These are phyloP conservation scores for Citrullus mucosospermus DNA, from an alignment of 306 rosid species.

Conservation along the genomic window DNA sequence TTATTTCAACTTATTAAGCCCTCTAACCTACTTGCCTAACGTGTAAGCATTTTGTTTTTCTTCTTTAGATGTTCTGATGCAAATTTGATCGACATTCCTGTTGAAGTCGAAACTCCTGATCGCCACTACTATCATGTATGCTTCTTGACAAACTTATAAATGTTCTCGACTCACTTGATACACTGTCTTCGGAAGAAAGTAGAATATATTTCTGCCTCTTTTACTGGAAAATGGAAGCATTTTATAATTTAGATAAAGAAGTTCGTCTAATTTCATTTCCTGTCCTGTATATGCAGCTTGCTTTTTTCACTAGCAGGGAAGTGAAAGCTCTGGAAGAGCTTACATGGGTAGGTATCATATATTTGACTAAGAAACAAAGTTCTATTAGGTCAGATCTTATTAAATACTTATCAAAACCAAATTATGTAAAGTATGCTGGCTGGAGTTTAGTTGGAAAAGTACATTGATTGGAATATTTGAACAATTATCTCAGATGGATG, in stretches of 20 bases:
- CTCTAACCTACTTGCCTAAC: background rate
- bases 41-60: background rate
- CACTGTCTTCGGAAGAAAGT: background rate
- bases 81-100: conserved; percentile 69
- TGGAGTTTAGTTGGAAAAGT: background rate
- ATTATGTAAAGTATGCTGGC: background rate
- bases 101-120: conserved; percentile 94
- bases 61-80: conserved; percentile 48
- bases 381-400: background rate
- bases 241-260: background rate
- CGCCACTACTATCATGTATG: conserved; percentile 86
- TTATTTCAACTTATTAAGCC: background rate
- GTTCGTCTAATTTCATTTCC: background rate
- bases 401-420: too few species aligned
- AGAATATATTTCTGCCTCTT: background rate
- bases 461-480: background rate
- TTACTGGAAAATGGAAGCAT: background rate
- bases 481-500: background rate
- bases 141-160: conserved; percentile 1
- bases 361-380: background rate
- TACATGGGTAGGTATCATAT: conserved; percentile 59
- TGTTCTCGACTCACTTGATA: background rate
- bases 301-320: conserved; percentile 61
- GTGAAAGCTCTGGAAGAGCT: conserved; percentile 72
- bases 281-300: conserved; percentile 45